A percentile compares a stretch with the other conserved stretches of the same genome.
phyloP scores from a whole-genome alignment of 495 filamentous ascomycete species.

The Wilcoxina mikolae region DNA sequence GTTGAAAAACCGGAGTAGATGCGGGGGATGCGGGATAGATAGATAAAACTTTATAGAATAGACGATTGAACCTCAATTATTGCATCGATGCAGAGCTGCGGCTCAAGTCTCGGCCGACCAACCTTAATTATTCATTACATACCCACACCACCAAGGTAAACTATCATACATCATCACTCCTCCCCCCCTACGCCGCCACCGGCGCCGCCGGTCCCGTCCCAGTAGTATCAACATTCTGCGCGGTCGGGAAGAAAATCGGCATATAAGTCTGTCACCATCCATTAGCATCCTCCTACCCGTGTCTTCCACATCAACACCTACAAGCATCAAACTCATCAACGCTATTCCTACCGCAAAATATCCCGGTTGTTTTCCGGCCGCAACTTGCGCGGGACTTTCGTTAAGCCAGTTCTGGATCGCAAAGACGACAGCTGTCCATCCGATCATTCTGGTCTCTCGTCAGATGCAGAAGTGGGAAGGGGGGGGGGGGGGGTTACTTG shows the following conservation, averaged over 20 bases:
- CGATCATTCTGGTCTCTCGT: background rate
- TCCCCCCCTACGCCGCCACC: background rate
- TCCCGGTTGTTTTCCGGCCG: slow-evolving; percentile 25
- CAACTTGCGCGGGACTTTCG: slow-evolving; percentile 21
- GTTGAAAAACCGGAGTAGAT: slow-evolving; percentile 3
- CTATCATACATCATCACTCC: background rate
- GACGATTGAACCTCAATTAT: background rate
- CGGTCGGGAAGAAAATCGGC: slow-evolving; percentile 20
- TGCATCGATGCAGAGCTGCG: too few relatives aligned
- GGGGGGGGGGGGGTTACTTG: slow-evolving; percentile 15
- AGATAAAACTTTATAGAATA: background rate
- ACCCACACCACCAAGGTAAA: background rate
- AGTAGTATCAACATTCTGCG: slow-evolving; percentile 7
- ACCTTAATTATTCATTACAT: background rate
- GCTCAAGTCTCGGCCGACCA: too few relatives aligned
- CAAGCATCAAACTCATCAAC: slow-evolving; percentile 21
- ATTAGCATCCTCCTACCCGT: background rate
- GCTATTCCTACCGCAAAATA: slow-evolving; percentile 26
- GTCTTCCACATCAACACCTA: background rate
- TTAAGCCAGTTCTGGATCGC: slow-evolving; percentile 27
- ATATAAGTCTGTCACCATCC: slow-evolving; percentile 16
- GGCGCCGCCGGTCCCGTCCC: slow-evolving; percentile 12
- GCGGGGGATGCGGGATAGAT: slow-evolving; percentile 1
- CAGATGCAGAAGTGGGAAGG: background rate
- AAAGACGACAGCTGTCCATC: slow-evolving; percentile 23